Conservation (phyloP, 352 stramenopile species). For the Aphanomyces cochlioides region DNA sequence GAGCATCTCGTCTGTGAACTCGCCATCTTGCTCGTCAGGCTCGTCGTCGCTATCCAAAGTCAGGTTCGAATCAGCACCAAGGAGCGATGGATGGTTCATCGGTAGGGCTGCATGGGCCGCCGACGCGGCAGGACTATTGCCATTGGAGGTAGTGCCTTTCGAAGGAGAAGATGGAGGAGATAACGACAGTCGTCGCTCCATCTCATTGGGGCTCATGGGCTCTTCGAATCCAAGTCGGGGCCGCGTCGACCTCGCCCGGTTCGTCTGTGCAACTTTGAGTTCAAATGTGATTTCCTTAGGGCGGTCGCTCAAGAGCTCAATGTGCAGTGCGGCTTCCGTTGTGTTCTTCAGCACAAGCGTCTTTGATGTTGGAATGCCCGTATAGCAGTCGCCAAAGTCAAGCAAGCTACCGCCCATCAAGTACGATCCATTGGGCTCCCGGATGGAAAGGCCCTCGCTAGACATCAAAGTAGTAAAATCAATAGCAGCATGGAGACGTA, state of each 20-base stretch:
- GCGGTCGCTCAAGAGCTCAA: slow-evolving; percentile 80
- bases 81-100: background rate
- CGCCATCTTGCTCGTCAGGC: slow-evolving; percentile 77
- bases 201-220: slow-evolving; percentile 58
- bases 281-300: slow-evolving; percentile 88
- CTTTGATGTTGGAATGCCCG: slow-evolving; percentile 77
- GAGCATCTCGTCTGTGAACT: slow-evolving; percentile 74
- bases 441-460: slow-evolving; percentile 84
- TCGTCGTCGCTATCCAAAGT: slow-evolving; percentile 78
- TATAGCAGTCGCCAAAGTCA: slow-evolving; percentile 87
- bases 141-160: slow-evolving; percentile 4
- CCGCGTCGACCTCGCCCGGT: slow-evolving; percentile 56
- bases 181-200: slow-evolving; percentile 21
- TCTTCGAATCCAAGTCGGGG: slow-evolving; percentile 53
- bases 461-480: background rate
- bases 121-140: background rate
- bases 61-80: background rate
- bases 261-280: slow-evolving; percentile 68
- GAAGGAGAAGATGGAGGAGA: slow-evolving; percentile 17
- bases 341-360: slow-evolving; percentile 80
- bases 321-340: slow-evolving; percentile 75
- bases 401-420: slow-evolving; percentile 84
- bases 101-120: background rate
- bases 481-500: slow-evolving; percentile 31
- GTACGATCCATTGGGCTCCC: slow-evolving; percentile 75